Percentiles rank a stretch among this genome's conserved stretches.
Conservation (phyloP, 805 yeast genomes). For the Sungouiozyma intestinalis region DNA sequence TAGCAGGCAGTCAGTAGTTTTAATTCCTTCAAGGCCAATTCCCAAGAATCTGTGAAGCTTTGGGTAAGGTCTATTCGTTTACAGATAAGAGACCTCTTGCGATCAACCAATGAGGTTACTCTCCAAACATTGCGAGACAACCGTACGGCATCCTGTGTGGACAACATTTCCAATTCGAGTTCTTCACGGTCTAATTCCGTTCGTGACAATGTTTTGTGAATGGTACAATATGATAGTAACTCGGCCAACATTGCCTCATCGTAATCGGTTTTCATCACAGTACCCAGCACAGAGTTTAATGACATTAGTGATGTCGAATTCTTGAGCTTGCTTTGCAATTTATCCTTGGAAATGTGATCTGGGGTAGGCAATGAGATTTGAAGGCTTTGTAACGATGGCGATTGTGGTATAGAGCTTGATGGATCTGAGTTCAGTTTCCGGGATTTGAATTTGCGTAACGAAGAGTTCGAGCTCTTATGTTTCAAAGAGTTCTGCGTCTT, state of each 20-base stretch:
- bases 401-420: conserved; percentile 3
- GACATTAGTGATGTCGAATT: conserved; percentile 30
- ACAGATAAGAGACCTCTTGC: conserved; percentile 10
- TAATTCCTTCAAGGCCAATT: conserved; percentile 21
- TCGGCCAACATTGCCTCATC: conserved; percentile 19
- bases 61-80: conserved; percentile 14
- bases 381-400: conserved; percentile 5
- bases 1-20: conserved; percentile 15
- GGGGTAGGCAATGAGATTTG: conserved; percentile 51
- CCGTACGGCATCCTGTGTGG: conserved; percentile 6
- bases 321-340: conserved; percentile 41
- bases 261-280: conserved; percentile 17
- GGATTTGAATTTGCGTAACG: conserved; percentile 21
- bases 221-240: conserved; percentile 18
- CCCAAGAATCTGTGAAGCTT: conserved; percentile 10
- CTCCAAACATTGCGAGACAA: conserved; percentile 16
- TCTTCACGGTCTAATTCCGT: conserved; percentile 4
- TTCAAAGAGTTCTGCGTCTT: conserved; percentile 19
- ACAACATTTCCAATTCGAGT: conserved; percentile 6
- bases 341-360: conserved; percentile 44
- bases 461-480: conserved; percentile 27
- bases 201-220: conserved; percentile 9
- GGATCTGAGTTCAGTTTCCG: conserved; percentile 19
- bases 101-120: conserved; percentile 8
- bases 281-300: conserved; percentile 15